Evolutionary conservation across 2,329 filamentous ascomycete species (phyloP).

Genomic region (Aquanectria penicillioides): DNA sequence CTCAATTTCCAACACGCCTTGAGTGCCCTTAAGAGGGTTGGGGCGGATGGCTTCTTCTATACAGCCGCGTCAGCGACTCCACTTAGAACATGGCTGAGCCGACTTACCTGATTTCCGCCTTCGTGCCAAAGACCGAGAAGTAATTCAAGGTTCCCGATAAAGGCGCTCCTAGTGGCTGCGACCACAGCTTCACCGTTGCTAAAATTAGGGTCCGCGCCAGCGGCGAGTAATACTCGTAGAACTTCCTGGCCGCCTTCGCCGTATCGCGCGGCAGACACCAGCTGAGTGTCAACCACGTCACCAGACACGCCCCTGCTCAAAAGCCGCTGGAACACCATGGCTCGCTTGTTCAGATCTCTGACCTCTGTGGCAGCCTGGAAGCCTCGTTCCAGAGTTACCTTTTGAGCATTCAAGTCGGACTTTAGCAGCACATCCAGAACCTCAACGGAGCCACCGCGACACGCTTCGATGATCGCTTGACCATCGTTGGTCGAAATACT

Average conservation of each 20-base stretch:
- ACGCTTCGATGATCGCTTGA: conserved; percentile 65
- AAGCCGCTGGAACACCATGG: conserved; percentile 61
- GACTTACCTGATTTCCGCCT: conserved; percentile 53
- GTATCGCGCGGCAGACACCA: conserved; percentile 62
- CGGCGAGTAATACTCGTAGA: conserved; percentile 59
- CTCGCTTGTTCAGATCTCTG: conserved; percentile 58
- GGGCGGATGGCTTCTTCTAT: conserved; percentile 57
- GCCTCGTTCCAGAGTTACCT: conserved; percentile 57
- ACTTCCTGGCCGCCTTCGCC: conserved; percentile 60
- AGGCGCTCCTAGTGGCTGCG: conserved; percentile 62
- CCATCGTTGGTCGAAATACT: conserved; percentile 61
- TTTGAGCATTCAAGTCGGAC: conserved; percentile 50
- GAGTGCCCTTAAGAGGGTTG: conserved; percentile 61
- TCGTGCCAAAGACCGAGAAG: conserved; percentile 59
- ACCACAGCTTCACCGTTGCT: conserved; percentile 65
- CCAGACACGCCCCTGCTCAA: conserved; percentile 60
- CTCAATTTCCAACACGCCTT: conserved; percentile 64
- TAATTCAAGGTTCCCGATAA: conserved; percentile 59
- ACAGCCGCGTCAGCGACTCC: conserved; percentile 25
- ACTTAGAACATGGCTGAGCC: conserved; percentile 2
- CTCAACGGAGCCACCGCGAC: conserved; percentile 59
- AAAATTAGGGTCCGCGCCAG: conserved; percentile 66
- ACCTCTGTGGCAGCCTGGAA: conserved; percentile 67
- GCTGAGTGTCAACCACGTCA: conserved; percentile 62
- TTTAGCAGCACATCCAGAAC: conserved; percentile 62